These are phyloP conservation scores for Corymbia maculata DNA, from an alignment of 345 rosid species.

Conservation along the genomic window DNA sequence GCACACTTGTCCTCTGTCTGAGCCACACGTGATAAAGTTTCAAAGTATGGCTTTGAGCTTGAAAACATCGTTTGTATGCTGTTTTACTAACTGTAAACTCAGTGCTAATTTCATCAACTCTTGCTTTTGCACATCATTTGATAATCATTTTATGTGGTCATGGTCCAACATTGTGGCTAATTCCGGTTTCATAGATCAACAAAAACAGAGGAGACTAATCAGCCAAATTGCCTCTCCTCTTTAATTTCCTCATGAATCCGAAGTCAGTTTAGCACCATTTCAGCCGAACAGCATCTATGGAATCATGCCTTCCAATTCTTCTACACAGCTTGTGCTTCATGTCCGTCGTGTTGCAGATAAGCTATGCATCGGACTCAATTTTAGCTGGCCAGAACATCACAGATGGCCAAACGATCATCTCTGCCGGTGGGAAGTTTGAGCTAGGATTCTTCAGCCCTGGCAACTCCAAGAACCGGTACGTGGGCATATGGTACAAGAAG, in stretches of 20 bases:
- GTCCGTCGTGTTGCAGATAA: neutral
- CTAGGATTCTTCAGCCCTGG: constrained; percentile 33
- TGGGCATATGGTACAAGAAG: constrained; percentile 50
- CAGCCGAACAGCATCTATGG: neutral
- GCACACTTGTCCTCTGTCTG: no score
- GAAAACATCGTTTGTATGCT: neutral
- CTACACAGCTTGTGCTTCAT: neutral
- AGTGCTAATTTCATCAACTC: neutral
- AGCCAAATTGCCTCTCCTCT: neutral
- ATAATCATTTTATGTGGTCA: neutral
- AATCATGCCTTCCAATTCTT: neutral
- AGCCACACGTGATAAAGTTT: neutral
- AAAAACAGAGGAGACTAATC: neutral
- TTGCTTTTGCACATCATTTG: neutral
- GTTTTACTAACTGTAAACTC: neutral
- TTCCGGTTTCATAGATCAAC: neutral
- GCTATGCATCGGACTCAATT: neutral
- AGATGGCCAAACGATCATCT: constrained; percentile 11
- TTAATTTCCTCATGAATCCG: neutral
- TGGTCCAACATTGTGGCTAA: neutral
- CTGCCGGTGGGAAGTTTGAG: constrained; percentile 1
- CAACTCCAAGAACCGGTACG: constrained; percentile 20
- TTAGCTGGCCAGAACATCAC: neutral
- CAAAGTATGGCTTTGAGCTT: neutral
- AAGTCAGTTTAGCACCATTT: neutral